Evolutionary conservation across 73 alveolate genomes (phyloP).

Genomic region (Paramecium sonneborni): DNA sequence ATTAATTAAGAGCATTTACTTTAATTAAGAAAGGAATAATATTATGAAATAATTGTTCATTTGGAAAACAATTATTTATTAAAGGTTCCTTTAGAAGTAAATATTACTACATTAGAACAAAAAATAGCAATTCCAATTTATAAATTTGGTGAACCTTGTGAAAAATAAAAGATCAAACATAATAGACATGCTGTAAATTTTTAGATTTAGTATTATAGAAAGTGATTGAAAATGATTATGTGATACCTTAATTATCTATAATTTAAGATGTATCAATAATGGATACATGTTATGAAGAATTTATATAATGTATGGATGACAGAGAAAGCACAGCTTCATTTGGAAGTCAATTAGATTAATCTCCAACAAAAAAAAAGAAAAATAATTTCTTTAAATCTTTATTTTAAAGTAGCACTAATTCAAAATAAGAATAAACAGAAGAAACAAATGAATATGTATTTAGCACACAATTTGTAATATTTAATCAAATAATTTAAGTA

Average conservation of each 20-base stretch:
- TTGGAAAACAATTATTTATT: background rate
- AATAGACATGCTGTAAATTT: background rate
- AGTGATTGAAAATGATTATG: conserved; percentile 1
- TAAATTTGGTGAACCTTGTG: conserved; percentile 45
- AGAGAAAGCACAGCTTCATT: conserved; percentile 10
- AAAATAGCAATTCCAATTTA: background rate
- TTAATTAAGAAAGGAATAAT: background rate
- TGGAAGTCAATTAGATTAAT: background rate
- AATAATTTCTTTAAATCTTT: background rate
- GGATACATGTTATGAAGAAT: conserved; percentile 17
- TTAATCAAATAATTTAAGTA: background rate
- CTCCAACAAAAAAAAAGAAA: background rate
- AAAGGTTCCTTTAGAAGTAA: background rate
- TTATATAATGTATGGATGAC: conserved; percentile 55
- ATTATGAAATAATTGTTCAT: conserved; percentile 17
- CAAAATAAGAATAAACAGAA: background rate
- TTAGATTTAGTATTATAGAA: background rate
- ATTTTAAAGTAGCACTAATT: background rate
- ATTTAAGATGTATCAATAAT: conserved; percentile 22
- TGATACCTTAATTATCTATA: background rate
- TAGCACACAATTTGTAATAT: background rate
- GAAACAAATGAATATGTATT: background rate
- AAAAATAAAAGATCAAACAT: background rate
- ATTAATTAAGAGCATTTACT: background rate
- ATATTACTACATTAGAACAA: background rate